phyloP scores from a whole-genome alignment of 192 early-diverging fungal species.

The Mortierella claussenii region DNA sequence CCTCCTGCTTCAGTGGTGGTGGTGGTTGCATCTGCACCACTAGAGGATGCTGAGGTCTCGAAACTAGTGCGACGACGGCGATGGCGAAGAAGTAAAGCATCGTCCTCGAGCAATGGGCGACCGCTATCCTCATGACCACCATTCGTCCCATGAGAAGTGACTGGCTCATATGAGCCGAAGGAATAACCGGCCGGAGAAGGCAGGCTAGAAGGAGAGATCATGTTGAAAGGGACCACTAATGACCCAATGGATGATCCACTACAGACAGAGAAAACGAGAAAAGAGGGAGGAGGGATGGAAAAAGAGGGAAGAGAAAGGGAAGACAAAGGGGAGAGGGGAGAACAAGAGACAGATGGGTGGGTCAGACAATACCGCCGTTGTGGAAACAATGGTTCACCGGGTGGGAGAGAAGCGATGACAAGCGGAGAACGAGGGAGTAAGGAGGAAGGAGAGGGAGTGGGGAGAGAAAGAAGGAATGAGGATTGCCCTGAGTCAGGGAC shows the following conservation, averaged over 20 bases:
- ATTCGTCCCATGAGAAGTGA: no score
- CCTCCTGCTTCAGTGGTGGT: no score
- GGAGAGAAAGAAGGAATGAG: not conserved
- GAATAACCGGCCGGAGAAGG: conserved; percentile 48
- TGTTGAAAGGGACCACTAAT: not conserved
- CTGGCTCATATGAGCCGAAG: conserved; percentile 37
- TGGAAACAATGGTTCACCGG: no score
- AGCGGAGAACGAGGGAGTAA: not conserved
- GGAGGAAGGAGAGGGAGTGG: not conserved
- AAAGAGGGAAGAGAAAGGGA: conserved; percentile 5
- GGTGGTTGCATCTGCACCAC: no score
- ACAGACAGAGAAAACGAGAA: not conserved
- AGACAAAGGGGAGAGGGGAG: not conserved
- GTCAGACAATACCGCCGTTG: no score
- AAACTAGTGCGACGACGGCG: no score
- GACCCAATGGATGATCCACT: not conserved
- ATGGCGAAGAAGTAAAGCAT: no score
- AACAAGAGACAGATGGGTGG: not conserved
- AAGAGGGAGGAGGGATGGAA: not conserved
- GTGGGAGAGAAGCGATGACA: not conserved
- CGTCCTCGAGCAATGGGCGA: no score
- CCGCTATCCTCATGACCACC: no score
- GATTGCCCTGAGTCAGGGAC: conserved; percentile 1
- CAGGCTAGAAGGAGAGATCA: conserved; percentile 47
- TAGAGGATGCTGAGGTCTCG: no score